Conservation (phyloP, 1,284 basidiomycete species). For the Ustanciosporium gigantosporum region DNA sequence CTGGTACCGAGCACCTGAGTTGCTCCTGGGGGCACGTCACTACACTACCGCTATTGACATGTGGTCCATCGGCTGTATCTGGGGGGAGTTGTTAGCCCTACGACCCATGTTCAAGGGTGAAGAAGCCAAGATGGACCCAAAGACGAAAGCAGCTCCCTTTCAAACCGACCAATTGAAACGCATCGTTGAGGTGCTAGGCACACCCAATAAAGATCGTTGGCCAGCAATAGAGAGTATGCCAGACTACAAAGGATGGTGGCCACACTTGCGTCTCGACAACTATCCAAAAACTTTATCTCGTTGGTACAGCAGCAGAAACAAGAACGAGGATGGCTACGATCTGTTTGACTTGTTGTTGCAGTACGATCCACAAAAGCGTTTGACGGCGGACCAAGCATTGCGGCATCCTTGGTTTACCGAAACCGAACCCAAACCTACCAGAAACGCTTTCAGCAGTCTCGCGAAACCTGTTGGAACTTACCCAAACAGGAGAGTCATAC, state of each 20-base stretch:
- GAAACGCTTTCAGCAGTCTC: slow-evolving; percentile 58
- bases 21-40: slow-evolving; percentile 90
- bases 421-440: slow-evolving; percentile 60
- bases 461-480: slow-evolving; percentile 63
- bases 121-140: slow-evolving; percentile 85
- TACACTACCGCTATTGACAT: slow-evolving; percentile 96
- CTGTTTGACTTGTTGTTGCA: slow-evolving; percentile 60
- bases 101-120: slow-evolving; percentile 99
- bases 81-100: slow-evolving; percentile 89
- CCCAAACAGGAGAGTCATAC: slow-evolving; percentile 64
- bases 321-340: slow-evolving; percentile 51
- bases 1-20: slow-evolving; percentile 96
- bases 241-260: slow-evolving; percentile 72
- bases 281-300: slow-evolving; percentile 71
- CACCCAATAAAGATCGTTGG: slow-evolving; percentile 83
- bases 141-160: slow-evolving; percentile 55
- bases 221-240: slow-evolving; percentile 80
- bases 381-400: slow-evolving; percentile 80
- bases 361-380: slow-evolving; percentile 84
- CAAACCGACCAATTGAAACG: slow-evolving; percentile 81
- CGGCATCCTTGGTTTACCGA: slow-evolving; percentile 69
- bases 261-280: slow-evolving; percentile 32
- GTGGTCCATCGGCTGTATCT: slow-evolving; percentile 97
- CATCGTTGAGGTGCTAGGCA: slow-evolving; percentile 92
- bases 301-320: slow-evolving; percentile 76